These are phyloP conservation scores for Camelina hispida DNA, from an alignment of 345 rosid genomes.

Conservation along the genomic window DNA sequence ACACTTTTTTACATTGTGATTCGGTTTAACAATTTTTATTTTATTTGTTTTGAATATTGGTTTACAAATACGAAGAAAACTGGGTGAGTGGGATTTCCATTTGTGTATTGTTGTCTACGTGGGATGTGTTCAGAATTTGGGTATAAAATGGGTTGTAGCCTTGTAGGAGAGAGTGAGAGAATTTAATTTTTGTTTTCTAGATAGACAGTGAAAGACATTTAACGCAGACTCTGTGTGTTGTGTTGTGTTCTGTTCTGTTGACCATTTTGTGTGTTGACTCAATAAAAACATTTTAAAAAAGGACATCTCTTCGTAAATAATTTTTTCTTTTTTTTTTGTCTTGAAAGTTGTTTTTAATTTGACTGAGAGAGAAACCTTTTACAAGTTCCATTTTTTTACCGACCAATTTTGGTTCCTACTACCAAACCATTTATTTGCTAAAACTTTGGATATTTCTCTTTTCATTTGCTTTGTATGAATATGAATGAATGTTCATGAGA, in stretches of 20 bases:
- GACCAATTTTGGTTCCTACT: conserved; percentile 21
- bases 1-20: background rate
- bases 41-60: background rate
- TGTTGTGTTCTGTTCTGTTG: conserved; percentile 33
- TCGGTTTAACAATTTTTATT: no score
- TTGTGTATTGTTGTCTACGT: conserved; percentile 56
- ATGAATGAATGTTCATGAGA: conserved; percentile 24
- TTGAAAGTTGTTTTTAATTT: conserved; percentile 24
- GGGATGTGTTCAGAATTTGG: conserved; percentile 49
- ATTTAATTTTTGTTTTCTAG: conserved; percentile 46
- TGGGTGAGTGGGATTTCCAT: conserved; percentile 51
- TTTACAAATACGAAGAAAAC: background rate
- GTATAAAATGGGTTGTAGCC: no score
- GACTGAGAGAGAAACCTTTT: conserved; percentile 21
- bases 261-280: conserved; percentile 32
- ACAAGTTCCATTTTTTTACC: conserved; percentile 23
- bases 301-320: conserved; percentile 4
- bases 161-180: conserved; percentile 23
- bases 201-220: conserved; percentile 36
- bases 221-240: conserved; percentile 6
- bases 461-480: conserved; percentile 32
- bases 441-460: background rate
- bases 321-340: no score
- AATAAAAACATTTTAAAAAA: background rate
- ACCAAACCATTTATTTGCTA: background rate